A percentile compares a stretch with the other conserved stretches of the same genome.
Conservation (phyloP, 805 yeast species). For the Candida quercuum region DNA sequence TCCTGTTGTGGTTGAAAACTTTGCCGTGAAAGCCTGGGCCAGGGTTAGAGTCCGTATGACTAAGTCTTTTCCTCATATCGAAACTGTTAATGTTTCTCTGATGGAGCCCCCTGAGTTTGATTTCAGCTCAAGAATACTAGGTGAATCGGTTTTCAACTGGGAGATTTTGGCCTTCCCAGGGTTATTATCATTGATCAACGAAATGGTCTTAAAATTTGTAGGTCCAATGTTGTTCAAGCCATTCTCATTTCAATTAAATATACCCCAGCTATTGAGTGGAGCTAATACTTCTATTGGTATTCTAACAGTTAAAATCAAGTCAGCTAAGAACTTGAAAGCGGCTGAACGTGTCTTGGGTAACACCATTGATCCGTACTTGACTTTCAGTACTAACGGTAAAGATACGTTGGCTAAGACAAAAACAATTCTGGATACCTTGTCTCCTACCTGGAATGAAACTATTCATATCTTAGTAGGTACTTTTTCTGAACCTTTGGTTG, state of each 20-base stretch:
- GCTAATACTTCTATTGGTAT: conserved; percentile 87
- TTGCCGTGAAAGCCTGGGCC: conserved; percentile 67
- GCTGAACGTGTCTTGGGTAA: conserved; percentile 61
- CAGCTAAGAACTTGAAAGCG: conserved; percentile 65
- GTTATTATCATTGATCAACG: conserved; percentile 71
- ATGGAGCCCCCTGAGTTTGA: conserved; percentile 87
- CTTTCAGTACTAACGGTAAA: conserved; percentile 54
- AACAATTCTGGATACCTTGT: conserved; percentile 57
- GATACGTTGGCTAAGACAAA: conserved; percentile 62
- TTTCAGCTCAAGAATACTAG: conserved; percentile 65
- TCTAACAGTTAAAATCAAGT: conserved; percentile 58
- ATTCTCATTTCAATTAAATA: conserved; percentile 85
- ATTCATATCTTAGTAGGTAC: conserved; percentile 63
- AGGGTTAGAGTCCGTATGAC: conserved; percentile 87
- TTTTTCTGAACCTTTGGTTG: conserved; percentile 75
- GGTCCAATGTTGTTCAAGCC: conserved; percentile 91
- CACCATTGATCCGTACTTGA: conserved; percentile 86
- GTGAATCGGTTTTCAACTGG: conserved; percentile 81
- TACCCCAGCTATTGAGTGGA: conserved; percentile 87
- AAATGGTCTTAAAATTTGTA: conserved; percentile 76
- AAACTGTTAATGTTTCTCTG: conserved; percentile 81
- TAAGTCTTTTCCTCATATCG: conserved; percentile 87
- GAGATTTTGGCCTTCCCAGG: conserved; percentile 89
- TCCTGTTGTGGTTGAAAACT: conserved; percentile 75
- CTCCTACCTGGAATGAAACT: conserved; percentile 84